Conservation (phyloP, 805 yeast genomes). For the Wickerhamiella australiensis region DNA sequence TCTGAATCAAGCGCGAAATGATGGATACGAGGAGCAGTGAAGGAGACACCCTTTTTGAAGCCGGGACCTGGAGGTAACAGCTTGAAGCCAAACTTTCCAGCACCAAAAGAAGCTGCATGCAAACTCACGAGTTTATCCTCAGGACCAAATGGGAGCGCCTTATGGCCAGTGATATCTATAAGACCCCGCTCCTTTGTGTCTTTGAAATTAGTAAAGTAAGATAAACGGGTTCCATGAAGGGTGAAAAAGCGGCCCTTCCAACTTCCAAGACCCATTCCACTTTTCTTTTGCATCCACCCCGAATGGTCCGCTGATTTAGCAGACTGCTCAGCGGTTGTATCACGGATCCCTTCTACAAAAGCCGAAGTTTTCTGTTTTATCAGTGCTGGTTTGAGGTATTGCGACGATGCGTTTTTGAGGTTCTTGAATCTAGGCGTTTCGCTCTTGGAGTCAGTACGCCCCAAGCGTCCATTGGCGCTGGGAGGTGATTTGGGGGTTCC, state of each 20-base stretch:
- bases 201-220: constrained; percentile 66
- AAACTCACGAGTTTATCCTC: constrained; percentile 78
- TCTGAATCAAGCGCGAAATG: constrained; percentile 87
- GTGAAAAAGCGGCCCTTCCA: constrained; percentile 86
- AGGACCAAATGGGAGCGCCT: constrained; percentile 63
- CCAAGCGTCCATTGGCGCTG: neutral
- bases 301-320: constrained; percentile 60
- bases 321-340: constrained; percentile 64
- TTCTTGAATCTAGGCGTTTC: neutral
- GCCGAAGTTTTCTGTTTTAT: constrained; percentile 33
- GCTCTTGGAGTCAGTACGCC: neutral
- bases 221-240: constrained; percentile 81
- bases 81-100: constrained; percentile 88
- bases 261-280: constrained; percentile 69
- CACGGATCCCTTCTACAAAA: constrained; percentile 65
- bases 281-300: constrained; percentile 96
- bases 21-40: constrained; percentile 91
- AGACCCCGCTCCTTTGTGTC: constrained; percentile 84
- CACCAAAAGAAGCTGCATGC: constrained; percentile 86
- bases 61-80: constrained; percentile 97
- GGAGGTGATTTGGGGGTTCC: constrained; percentile 7
- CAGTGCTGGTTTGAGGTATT: constrained; percentile 29
- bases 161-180: constrained; percentile 90
- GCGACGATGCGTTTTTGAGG: constrained; percentile 34
- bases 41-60: constrained; percentile 82